These are phyloP conservation scores for Trichoderma gracile DNA, from an alignment of 2,329 filamentous ascomycete species.

Conservation along the genomic window DNA sequence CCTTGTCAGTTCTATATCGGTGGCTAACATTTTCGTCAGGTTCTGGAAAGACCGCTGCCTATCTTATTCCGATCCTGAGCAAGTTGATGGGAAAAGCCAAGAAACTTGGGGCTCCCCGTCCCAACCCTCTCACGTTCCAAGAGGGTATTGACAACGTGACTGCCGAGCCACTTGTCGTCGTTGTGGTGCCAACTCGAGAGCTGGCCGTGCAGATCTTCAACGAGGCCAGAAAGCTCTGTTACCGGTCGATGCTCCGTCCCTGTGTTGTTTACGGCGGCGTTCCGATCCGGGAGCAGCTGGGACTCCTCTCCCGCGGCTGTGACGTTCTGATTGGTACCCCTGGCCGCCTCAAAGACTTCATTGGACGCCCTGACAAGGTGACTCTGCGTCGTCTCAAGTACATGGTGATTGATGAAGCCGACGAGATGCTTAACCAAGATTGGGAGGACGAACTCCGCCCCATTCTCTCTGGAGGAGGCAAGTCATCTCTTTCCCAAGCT, in stretches of 20 bases:
- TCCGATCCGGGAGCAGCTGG: constrained; percentile 66
- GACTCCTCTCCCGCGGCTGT: constrained; percentile 78
- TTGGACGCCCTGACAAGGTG: constrained; percentile 67
- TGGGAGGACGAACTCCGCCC: constrained; percentile 76
- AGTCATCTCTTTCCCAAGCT: constrained; percentile 33
- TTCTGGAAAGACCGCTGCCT: constrained; percentile 94
- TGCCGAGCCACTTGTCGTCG: constrained; percentile 84
- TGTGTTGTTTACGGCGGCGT: constrained; percentile 87
- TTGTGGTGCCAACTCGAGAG: constrained; percentile 86
- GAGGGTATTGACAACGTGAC: constrained; percentile 53
- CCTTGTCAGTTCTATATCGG: background rate
- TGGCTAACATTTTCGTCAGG: constrained; percentile 52
- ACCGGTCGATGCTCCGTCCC: constrained; percentile 90
- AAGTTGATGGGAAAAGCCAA: constrained; percentile 95
- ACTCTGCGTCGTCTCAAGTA: constrained; percentile 76
- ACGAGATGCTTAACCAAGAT: constrained; percentile 80
- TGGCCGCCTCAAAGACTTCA: constrained; percentile 82
- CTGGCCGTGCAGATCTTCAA: constrained; percentile 94
- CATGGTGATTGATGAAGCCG: constrained; percentile 87
- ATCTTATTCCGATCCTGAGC: constrained; percentile 83
- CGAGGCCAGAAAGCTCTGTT: constrained; percentile 88
- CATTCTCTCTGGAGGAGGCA: constrained; percentile 81
- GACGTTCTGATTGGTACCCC: constrained; percentile 88
- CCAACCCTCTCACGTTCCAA: constrained; percentile 60
- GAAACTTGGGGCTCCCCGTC: constrained; percentile 77